Evolutionary conservation across 2,329 filamentous ascomycete species (phyloP), one percentile per base, ranked within the genome.

Genomic region (Pseudocercospora cruenta): DNA sequence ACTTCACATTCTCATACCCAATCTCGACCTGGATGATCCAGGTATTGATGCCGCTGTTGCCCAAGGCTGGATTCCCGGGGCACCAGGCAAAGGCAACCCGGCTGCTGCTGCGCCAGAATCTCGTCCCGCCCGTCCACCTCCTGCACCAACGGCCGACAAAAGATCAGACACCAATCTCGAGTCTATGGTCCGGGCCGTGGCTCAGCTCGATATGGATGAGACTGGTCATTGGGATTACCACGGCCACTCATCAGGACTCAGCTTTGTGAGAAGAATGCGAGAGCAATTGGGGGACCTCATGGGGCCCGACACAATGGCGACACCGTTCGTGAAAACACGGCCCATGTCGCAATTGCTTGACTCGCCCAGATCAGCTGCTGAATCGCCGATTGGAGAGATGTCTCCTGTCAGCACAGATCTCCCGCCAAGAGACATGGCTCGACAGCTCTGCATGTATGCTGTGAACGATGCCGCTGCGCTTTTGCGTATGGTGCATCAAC

Each of bases 201-300:
- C 94, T 39, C 91, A 94, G 76, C 85, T 99, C 19, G 94, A 98
- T 74, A 85, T 98, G 36, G 93, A 96, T 73, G 94, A 98, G 72
- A 88, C 90, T 73, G 94, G 94, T 49, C 89, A 95, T 72, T 96
- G 93, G 89, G 94, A 98, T 78, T 99, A 97, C 74, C 93, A 96
- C 75, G 95, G 95, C 57, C 91, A 92, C 69, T 97, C 94, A 0
- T 98, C 95, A 0, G 94, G 94, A 2, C 86, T 94, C 51, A 92
- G 94, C 69, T 99, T 97, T 77, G 86, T 97, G 72, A 87, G 88
- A 69, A 89, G 92, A 62, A 90, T 99, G 86, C 90, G 93, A 73
- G 91, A 96, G 74, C 91, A 97, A 75, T 92, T 97, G 71, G 90
- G 92, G 53, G 88, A 90, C 67, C 83, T 95, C 70, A 85, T 95